phyloP scores from a whole-genome alignment of 257 asterid genomes.

The Nicotiana obtusifolia region DNA sequence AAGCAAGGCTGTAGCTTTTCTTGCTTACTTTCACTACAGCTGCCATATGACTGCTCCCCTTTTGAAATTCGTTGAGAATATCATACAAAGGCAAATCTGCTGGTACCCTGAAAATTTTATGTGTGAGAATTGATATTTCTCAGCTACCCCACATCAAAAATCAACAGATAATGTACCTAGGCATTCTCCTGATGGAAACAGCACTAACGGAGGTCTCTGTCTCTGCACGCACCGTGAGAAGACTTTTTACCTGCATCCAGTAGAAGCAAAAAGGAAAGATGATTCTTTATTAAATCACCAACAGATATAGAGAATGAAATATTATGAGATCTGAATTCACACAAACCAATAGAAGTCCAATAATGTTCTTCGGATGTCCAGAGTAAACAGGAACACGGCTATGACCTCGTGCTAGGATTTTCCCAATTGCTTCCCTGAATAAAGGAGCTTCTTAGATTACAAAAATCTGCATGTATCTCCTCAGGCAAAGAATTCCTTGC shows the following conservation, averaged over 20 bases:
- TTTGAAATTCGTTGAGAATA: conserved; percentile 93
- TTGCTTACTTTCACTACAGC: conserved; percentile 84
- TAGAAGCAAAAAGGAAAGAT: conserved; percentile 11
- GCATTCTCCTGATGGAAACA: conserved; percentile 91
- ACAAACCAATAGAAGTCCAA: conserved; percentile 94
- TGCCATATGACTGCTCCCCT: conserved; percentile 99
- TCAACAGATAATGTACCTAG: conserved; percentile 43
- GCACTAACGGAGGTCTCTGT: conserved; percentile 93
- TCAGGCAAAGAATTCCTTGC: background rate
- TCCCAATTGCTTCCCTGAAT: conserved; percentile 96
- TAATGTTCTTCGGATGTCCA: conserved; percentile 74
- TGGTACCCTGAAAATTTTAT: conserved; percentile 58
- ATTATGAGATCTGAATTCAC: background rate
- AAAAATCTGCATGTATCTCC: background rate
- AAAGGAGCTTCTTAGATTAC: conserved; percentile 6
- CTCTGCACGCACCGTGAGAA: conserved; percentile 89
- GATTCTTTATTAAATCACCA: background rate
- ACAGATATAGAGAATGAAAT: background rate
- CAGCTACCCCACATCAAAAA: conserved; percentile 6
- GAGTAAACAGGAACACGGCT: conserved; percentile 94
- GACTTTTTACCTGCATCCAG: conserved; percentile 70
- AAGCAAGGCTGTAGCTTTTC: conserved; percentile 30
- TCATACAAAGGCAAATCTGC: conserved; percentile 94
- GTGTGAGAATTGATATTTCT: conserved; percentile 12
- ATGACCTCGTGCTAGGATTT: conserved; percentile 93